phyloP scores from a whole-genome alignment of 257 asterid species.

The Haberlea rhodopensis region DNA sequence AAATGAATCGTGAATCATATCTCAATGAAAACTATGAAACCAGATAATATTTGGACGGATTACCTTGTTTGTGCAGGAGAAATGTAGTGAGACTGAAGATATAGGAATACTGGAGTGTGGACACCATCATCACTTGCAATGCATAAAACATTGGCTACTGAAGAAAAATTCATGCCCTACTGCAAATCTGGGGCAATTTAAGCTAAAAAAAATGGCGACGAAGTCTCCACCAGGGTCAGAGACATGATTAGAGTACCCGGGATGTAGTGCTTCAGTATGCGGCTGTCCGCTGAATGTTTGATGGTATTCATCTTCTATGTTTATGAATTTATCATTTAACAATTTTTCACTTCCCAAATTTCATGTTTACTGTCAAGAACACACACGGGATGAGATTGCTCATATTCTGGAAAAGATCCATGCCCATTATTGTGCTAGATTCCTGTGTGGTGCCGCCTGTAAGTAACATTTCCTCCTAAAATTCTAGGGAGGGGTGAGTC shows the following conservation, averaged over 20 bases:
- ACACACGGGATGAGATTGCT: neutral
- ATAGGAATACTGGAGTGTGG: constrained; percentile 49
- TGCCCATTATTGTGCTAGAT: neutral
- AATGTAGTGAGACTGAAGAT: constrained; percentile 34
- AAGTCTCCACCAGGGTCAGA: neutral
- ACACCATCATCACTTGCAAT: constrained; percentile 54
- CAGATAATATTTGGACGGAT: neutral
- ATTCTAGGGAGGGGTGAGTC: too few relatives aligned
- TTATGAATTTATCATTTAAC: too few relatives aligned
- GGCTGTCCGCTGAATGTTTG: too few relatives aligned
- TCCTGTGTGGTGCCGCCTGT: too few relatives aligned
- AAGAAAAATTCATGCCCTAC: constrained; percentile 54
- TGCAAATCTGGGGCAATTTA: constrained; percentile 47
- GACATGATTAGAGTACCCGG: neutral
- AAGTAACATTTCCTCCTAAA: too few relatives aligned
- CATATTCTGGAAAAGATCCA: neutral
- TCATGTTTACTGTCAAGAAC: neutral
- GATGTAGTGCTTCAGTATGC: neutral
- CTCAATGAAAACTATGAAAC: neutral
- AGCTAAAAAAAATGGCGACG: neutral
- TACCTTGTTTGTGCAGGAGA: constrained; percentile 38
- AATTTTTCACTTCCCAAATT: neutral
- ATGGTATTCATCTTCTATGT: too few relatives aligned
- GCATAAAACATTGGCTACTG: constrained; percentile 69
- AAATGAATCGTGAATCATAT: too few relatives aligned